These are phyloP conservation scores for Trichoderma semiorbis DNA, from an alignment of 2,329 filamentous ascomycete species.

Conservation along the genomic window DNA sequence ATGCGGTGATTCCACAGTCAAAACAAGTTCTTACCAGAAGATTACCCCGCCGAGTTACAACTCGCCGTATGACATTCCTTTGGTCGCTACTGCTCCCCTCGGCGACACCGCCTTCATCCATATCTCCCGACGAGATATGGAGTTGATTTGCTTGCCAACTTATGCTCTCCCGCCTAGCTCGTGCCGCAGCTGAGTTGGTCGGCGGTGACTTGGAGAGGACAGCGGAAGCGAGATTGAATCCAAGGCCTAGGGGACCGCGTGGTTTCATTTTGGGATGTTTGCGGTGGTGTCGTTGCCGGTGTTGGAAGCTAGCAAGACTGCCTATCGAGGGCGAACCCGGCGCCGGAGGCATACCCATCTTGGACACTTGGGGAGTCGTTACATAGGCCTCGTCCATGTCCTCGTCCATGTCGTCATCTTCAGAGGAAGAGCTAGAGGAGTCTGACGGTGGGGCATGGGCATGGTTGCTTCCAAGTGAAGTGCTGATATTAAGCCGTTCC, in stretches of 20 bases:
- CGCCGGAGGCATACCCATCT: constrained; percentile 48
- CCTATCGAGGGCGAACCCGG: constrained; percentile 66
- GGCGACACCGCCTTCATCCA: constrained; percentile 54
- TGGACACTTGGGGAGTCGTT: constrained; percentile 75
- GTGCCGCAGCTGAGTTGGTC: constrained; percentile 34
- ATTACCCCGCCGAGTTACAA: constrained; percentile 84
- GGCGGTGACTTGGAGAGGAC: constrained; percentile 73
- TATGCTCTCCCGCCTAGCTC: constrained; percentile 77
- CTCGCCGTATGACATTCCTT: constrained; percentile 73
- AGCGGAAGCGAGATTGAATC: constrained; percentile 44
- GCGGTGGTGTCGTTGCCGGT: constrained; percentile 70
- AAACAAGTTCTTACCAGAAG: constrained; percentile 63
- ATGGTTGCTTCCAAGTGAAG: constrained; percentile 73
- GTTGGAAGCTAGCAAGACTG: constrained; percentile 78
- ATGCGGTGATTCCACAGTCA: background rate
- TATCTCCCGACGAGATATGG: constrained; percentile 69
- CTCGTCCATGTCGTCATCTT: constrained; percentile 68
- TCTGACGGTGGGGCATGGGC: constrained; percentile 69
- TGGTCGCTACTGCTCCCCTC: constrained; percentile 54
- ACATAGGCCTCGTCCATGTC: constrained; percentile 77
- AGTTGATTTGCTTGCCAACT: constrained; percentile 87
- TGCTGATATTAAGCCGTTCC: constrained; percentile 70
- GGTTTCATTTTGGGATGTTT: constrained; percentile 59
- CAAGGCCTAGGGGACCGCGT: constrained; percentile 47
- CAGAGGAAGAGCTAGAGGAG: constrained; percentile 69